Evolutionary conservation across 345 rosid species (phyloP), one percentile per base, ranked within the genome.

Genomic region (Eucalyptus urophylla): DNA sequence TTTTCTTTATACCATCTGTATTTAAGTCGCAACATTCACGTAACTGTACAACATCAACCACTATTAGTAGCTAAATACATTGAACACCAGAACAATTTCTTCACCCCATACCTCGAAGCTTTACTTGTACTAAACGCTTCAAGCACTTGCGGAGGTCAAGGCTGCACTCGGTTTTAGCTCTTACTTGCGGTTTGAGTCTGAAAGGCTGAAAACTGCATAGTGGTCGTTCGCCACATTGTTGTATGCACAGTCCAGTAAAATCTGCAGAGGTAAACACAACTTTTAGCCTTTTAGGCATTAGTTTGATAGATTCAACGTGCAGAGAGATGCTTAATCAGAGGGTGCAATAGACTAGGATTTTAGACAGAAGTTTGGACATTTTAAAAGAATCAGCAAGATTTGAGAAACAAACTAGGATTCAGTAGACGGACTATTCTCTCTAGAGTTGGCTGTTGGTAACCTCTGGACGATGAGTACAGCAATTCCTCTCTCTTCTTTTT

Each of bases 161-260:
- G 27, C 83, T 76, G 83, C 37, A 37, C 83, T 40, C 14, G 27
- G 47, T 37, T 76, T 37, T 40, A 76, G 83, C 29, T 37, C 47
- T 76, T 37, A 40, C 83, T 49, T 67, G 51, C 86, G 7, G 17
- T 40, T 33, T 15, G 62, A 44, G 65, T 43, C 99, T 69, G 97
- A 92, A 87, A 95, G 94, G 86, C 98, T 95, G 87, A 97, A 95
- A 86, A 97, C 72, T 3, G 91, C 90, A 86, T 97, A 96, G 4
- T 95, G 93, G 87, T 97, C 95, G 91, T 93, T 91, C 69, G 96
- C 97, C 90, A 97, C 90, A 44, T 95, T 97, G 89, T 95, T 97
- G 88, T 96, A 95, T 65, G 91, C 89, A 89, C 95, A 92, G 56
- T 96, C 99, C 81, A 97, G 92, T 51, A 17, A 91, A 95, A 95